A percentile compares a stretch with the other conserved stretches of the same genome.
Conservation (phyloP, 1,284 basidiomycete species). For the Exsudoporus floridanus region DNA sequence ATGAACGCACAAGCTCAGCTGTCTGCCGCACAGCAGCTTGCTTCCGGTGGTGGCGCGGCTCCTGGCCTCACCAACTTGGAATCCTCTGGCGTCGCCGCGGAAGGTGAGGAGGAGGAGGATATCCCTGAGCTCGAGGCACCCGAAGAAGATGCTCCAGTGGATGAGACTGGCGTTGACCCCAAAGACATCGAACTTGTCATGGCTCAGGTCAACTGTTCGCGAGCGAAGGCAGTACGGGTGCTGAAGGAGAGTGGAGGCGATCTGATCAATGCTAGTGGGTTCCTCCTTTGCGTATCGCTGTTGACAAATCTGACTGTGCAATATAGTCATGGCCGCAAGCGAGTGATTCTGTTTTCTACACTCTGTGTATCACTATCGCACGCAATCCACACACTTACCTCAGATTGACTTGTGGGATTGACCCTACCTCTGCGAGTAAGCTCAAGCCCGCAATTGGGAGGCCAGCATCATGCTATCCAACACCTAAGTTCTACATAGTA, state of each 20-base stretch:
- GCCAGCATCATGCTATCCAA: conserved; percentile 46
- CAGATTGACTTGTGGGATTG: neutral
- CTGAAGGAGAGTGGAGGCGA: conserved; percentile 89
- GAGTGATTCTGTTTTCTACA: conserved; percentile 25
- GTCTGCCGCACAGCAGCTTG: conserved; percentile 82
- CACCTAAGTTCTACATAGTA: conserved; percentile 71
- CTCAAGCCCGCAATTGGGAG: neutral
- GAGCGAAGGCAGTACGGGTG: conserved; percentile 85
- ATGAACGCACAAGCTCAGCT: conserved; percentile 85
- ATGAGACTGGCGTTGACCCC: conserved; percentile 83
- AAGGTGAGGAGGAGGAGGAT: conserved; percentile 73
- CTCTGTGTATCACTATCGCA: conserved; percentile 28
- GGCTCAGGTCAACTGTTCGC: conserved; percentile 78
- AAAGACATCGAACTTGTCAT: conserved; percentile 97
- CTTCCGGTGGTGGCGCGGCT: conserved; percentile 48
- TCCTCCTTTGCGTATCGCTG: neutral
- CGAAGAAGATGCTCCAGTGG: conserved; percentile 75
- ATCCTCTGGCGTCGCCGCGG: conserved; percentile 48
- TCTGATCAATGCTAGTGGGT: conserved; percentile 92
- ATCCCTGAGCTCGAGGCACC: conserved; percentile 79
- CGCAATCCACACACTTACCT: conserved; percentile 25
- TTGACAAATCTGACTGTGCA: conserved; percentile 53
- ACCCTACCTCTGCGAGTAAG: neutral
- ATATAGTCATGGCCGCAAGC: conserved; percentile 37
- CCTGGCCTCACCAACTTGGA: conserved; percentile 55